Evolutionary conservation across 2,329 filamentous ascomycete species (phyloP), one percentile per base, ranked within the genome.

Genomic region (Colletotrichum orchidophilum): DNA sequence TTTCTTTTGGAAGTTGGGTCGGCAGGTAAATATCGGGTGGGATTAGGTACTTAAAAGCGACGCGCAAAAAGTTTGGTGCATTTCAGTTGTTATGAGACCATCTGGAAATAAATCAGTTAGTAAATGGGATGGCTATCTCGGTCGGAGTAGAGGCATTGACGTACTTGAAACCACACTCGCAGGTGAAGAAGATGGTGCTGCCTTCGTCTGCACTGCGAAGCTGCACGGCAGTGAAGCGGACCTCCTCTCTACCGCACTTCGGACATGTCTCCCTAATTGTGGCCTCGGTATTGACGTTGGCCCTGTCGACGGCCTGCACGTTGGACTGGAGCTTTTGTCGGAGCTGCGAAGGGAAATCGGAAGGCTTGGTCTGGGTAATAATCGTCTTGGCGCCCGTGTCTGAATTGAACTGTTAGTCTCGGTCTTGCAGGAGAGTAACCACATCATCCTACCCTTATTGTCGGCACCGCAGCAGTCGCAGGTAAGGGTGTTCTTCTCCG

Each of bases 191-290:
- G 65, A 97, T 90, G 0, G 96, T 98, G 74, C 92, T 94, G 72
- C 96, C 96, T 89, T 98, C 96, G 81, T 99, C 96, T 65, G 96
- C 96, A 85, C 95, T 92, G 76, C 96, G 92, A 77, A 97, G 84
- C 81, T 99, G 96, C 72, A 94, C 90, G 3, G 93, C 93, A 60
- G 94, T 93, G 80, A 92, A 98, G 76, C 91, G 93, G 81, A 98
- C 94, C 79, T 97, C 92, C 63, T 91, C 91, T 63, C 91, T 87
- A 18, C 92, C 94, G 80, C 96, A 98, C 77, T 94, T 91, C 55
- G 92, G 89, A 80, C 96, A 98, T 54, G 87, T 90, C 80, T 92
- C 87, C 71, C 88, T 84, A 75, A 88, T 93, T 53, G 79, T 86
- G 61, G 91, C 93, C 78, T 93, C 93, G 52, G 91, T 95, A 78